These are phyloP conservation scores for Coccomyxa subellipsoidea DNA, from an alignment of 163 green algal species.

Conservation along the genomic window DNA sequence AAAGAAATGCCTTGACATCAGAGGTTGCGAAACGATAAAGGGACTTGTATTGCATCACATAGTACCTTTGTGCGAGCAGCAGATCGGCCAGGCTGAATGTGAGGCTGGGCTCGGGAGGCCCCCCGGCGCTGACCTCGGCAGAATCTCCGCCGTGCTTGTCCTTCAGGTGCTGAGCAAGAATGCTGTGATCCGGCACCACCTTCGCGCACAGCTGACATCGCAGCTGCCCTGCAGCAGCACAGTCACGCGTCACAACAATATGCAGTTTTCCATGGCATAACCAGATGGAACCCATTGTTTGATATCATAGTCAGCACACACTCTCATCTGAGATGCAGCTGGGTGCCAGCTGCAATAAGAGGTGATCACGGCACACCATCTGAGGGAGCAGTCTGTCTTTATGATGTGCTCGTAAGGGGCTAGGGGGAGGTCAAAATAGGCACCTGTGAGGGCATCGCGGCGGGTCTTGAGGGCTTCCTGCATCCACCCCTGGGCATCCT, in stretches of 20 bases:
- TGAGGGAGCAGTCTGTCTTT: neutral
- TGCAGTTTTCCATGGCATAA: neutral
- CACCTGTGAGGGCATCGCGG: neutral
- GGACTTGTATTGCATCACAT: neutral
- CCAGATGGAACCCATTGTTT: neutral
- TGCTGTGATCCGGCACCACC: slow-evolving; percentile 37
- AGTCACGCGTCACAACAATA: too few species aligned
- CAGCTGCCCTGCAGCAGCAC: slow-evolving; percentile 47
- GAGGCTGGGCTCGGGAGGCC: neutral
- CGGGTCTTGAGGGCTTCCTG: neutral
- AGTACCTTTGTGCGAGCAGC: neutral
- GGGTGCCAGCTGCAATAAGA: neutral
- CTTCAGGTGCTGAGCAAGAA: slow-evolving; percentile 56
- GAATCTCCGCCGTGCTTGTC: slow-evolving; percentile 37
- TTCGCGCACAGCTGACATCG: slow-evolving; percentile 50
- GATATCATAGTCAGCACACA: neutral
- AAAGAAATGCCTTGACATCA: neutral
- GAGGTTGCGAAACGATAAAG: too few species aligned
- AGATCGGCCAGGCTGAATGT: neutral
- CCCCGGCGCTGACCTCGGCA: neutral
- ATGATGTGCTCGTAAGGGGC: neutral
- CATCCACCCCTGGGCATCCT: neutral
- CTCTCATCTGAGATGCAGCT: neutral
- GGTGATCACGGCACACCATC: neutral
- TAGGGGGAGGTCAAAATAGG: neutral